Evolutionary conservation across 2,329 filamentous ascomycete genomes (phyloP).

Genomic region (Fulvia fulva): DNA sequence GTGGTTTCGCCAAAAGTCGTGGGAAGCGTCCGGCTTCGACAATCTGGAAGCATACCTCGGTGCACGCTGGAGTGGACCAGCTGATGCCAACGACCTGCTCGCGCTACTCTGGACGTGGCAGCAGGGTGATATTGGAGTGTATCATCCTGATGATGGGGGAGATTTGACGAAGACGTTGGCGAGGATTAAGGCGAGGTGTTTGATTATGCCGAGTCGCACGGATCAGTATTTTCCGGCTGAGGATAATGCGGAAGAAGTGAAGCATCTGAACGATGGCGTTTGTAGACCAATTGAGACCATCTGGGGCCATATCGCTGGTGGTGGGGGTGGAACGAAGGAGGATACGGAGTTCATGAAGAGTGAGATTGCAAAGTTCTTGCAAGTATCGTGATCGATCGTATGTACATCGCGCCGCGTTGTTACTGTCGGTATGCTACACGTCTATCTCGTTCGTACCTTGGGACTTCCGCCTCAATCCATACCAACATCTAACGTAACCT

Average conservation of each 20-base stretch:
- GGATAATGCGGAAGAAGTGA: slow-evolving; percentile 37
- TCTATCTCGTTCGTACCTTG: too few relatives aligned
- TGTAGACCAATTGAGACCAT: slow-evolving; percentile 36
- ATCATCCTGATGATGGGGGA: slow-evolving; percentile 29
- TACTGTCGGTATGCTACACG: too few relatives aligned
- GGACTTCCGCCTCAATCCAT: too few relatives aligned
- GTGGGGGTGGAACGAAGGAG: slow-evolving; percentile 35
- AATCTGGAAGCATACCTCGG: slow-evolving; percentile 31
- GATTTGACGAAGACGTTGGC: slow-evolving; percentile 35
- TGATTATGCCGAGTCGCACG: slow-evolving; percentile 40
- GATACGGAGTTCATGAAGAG: slow-evolving; percentile 30
- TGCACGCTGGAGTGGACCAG: slow-evolving; percentile 28
- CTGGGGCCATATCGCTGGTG: slow-evolving; percentile 42
- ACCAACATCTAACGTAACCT: slow-evolving; percentile 27
- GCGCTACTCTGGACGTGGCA: slow-evolving; percentile 41
- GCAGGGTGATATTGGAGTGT: slow-evolving; percentile 37
- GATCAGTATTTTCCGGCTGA: slow-evolving; percentile 42
- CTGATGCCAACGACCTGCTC: slow-evolving; percentile 37
- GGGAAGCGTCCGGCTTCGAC: slow-evolving; percentile 33
- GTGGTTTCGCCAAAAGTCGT: slow-evolving; percentile 40
- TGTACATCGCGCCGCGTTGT: too few relatives aligned
- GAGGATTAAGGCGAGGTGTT: slow-evolving; percentile 34
- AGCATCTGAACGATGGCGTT: slow-evolving; percentile 31
- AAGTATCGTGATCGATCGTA: not conserved
- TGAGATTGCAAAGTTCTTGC: slow-evolving; percentile 12